Evolutionary conservation across 331 rosid species (phyloP).

Genomic region (Arachis monticola): DNA sequence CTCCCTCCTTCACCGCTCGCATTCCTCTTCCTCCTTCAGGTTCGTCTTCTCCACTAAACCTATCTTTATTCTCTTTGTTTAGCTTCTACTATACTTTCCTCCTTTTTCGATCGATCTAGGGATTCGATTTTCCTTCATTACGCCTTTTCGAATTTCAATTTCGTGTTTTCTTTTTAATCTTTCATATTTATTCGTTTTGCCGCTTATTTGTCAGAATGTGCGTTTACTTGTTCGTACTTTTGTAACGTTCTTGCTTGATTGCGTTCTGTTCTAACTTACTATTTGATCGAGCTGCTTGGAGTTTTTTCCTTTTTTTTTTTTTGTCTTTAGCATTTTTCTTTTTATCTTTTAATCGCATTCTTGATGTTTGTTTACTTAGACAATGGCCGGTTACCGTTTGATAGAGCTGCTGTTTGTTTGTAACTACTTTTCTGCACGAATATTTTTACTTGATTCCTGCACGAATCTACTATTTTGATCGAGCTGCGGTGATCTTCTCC

Average conservation of each 20-base stretch:
- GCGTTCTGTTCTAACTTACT: not conserved
- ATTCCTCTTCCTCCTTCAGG: slow-evolving; percentile 40
- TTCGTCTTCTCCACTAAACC: slow-evolving; percentile 16
- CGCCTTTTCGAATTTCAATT: slow-evolving; percentile 5
- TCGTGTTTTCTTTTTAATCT: not conserved
- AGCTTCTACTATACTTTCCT: not conserved
- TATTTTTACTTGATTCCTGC: not conserved
- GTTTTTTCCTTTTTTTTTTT: not conserved
- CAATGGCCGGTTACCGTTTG: too few relatives aligned
- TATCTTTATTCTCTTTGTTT: not conserved
- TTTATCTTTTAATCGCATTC: not conserved
- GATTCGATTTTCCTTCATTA: not conserved
- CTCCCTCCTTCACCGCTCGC: slow-evolving; percentile 30
- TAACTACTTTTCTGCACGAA: not conserved
- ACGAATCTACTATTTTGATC: not conserved
- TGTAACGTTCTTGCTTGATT: not conserved
- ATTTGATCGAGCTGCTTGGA: not conserved
- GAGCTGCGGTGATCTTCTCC: not conserved
- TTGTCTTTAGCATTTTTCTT: too few relatives aligned
- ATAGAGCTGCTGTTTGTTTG: not conserved
- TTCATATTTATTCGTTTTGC: not conserved
- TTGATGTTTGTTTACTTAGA: not conserved
- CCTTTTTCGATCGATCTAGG: slow-evolving; percentile 12
- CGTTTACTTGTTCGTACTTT: not conserved
- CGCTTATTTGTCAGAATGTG: not conserved